phyloP scores from a whole-genome alignment of 805 yeast species.

The Cyberlindnera maritima region DNA sequence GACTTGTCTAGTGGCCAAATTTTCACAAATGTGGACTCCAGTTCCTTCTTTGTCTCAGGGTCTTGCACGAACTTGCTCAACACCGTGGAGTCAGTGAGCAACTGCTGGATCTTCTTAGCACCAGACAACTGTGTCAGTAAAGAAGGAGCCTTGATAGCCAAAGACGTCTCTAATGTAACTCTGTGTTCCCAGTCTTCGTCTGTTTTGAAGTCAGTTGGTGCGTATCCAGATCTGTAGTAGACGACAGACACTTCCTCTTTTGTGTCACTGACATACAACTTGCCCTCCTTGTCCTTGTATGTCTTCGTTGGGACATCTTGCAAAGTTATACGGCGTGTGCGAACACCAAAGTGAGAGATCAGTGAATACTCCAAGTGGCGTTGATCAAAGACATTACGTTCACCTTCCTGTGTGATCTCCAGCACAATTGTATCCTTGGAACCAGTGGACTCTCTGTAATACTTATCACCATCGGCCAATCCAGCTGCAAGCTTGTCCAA shows the following conservation, averaged over 20 bases:
- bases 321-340: constrained; percentile 64
- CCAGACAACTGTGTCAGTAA: constrained; percentile 88
- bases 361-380: constrained; percentile 75
- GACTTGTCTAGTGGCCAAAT: constrained; percentile 85
- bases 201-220: constrained; percentile 72
- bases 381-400: constrained; percentile 90
- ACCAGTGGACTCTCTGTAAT: constrained; percentile 41
- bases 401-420: constrained; percentile 80
- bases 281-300: constrained; percentile 36
- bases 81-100: constrained; percentile 56
- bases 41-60: constrained; percentile 17
- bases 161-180: constrained; percentile 62
- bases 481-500: constrained; percentile 61
- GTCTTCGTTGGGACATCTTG: constrained; percentile 51
- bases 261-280: constrained; percentile 50
- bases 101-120: constrained; percentile 89
- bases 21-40: constrained; percentile 66
- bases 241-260: constrained; percentile 81
- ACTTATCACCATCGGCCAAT: constrained; percentile 59
- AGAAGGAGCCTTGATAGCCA: constrained; percentile 90
- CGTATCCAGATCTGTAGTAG: constrained; percentile 87
- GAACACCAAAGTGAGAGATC: constrained; percentile 51
- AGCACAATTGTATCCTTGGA: constrained; percentile 53
- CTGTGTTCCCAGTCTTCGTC: constrained; percentile 79
- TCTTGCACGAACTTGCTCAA: constrained; percentile 46